Evolutionary conservation across 768 basidiomycete species (phyloP), one percentile per base, ranked within the genome.

Genomic region (Psilocybe cyanescens): DNA sequence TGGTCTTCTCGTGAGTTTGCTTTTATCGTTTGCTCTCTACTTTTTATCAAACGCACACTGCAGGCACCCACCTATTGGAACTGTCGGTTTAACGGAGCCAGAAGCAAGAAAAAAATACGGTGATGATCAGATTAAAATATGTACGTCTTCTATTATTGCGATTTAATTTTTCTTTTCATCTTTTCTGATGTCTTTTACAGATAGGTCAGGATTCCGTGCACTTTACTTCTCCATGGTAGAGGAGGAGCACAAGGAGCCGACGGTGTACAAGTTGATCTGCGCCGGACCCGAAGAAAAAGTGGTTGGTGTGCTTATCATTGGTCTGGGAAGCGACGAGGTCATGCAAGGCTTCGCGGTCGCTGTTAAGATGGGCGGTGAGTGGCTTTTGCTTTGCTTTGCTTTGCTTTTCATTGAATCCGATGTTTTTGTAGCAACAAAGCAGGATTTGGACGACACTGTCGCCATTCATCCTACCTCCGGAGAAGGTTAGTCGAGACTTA

Each of bases 271-370:
- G 79, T 83, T 99, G 37, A 79, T 99, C 68, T 87, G 87, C 57
- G 86, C 85, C 7, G 95, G 96, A 1, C 86, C 87, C 12, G 95
- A 98, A 68, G 95, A 99, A 75, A 92, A 91, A 69, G 90, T 99
- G 44, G 94, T 99, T n/a, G 97, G 97, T 9, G 78, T 98, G 48
- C 97, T 99, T 76, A 86, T 98, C 65, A 87, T 99, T 59, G 97
- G 97, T 6, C 70, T 82, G 63, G 97, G 97, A 46, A 92, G 90
- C 69, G 97, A 99, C 72, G 97, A 99, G 77, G 86, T 91, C 67
- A 77, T 96, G 77, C 97, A 99, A 82, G 97, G 97, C 64, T 98
- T 97, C 75, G 93, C 80, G 2, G 94, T 99, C n/a, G 97, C 97
- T 11, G 81, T 99, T 68, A 99, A 98, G 81, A 97, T 99, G 97